Evolutionary conservation across 495 filamentous ascomycete species (phyloP), one percentile per base, ranked within the genome.

Genomic region (Sphaerosporella brunnea): DNA sequence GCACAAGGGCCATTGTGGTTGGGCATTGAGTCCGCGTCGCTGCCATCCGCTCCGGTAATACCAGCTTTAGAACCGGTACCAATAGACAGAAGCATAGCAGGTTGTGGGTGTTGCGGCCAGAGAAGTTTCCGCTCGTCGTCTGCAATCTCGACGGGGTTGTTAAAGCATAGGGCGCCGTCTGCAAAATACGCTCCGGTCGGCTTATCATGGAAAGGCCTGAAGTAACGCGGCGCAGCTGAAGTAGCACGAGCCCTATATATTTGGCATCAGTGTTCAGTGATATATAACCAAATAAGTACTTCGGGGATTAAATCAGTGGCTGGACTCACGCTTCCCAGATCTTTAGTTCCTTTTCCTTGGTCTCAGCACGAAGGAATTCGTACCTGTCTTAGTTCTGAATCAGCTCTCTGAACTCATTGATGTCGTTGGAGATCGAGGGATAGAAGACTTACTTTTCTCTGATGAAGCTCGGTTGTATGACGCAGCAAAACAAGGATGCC

Each of bases 311-410:
- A n/a, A n/a, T n/a, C n/a, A n/a, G n/a, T n/a, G n/a, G n/a, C n/a
- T n/a, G n/a, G n/a, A n/a, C 39, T 49, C 56, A 64, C 63, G 62
- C 65, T 60, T 72, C 64, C 67, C 66, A 70, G 2, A 63, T 54
- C 47, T 60, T 61, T 10, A 69, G 40, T 51, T 68, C 66, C 16
- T 59, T 52, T 0, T 47, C 38, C 26, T 62, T 54, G 15, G 61
- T 53, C 23, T 65, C 62, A 24, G 62, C 58, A 7, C 63, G 55
- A 19, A 62, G 55, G 36, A 68, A 62, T 5, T 42, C n/a, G n/a
- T n/a, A n/a, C n/a, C n/a, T n/a, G n/a, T n/a, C n/a, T n/a, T n/a
- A n/a, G n/a, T n/a, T n/a, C n/a, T n/a, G n/a, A n/a, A n/a, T n/a
- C n/a, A n/a, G n/a, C n/a, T n/a, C n/a, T n/a, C n/a, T n/a, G n/a